A percentile compares a stretch with the other conserved stretches of the same genome.
Conservation (phyloP, 1,284 basidiomycete species). For the Ceratobasidium papillatum region DNA sequence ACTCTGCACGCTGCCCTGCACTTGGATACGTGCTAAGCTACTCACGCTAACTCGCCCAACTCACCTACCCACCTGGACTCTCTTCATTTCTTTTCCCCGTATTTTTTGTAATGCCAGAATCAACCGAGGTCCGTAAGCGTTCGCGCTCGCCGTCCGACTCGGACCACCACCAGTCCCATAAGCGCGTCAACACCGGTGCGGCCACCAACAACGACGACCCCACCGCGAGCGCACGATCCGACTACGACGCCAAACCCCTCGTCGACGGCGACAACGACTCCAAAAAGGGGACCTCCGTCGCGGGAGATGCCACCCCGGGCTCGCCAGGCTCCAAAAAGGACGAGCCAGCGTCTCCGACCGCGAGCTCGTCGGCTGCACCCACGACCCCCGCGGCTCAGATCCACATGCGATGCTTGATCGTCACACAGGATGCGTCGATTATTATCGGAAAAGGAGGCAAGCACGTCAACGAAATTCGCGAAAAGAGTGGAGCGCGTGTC, state of each 20-base stretch:
- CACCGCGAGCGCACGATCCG: slow-evolving; percentile 51
- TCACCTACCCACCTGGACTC: not conserved
- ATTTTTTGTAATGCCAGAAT: slow-evolving; percentile 38
- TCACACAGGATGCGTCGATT: slow-evolving; percentile 98
- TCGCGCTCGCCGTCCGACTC: slow-evolving; percentile 84
- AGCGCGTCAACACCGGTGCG: slow-evolving; percentile 79
- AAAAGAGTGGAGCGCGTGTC: slow-evolving; percentile 94
- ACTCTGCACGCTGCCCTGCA: slow-evolving; percentile 21
- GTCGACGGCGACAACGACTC: slow-evolving; percentile 50
- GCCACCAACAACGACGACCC: slow-evolving; percentile 64
- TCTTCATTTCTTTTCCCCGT: not conserved
- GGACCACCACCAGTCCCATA: slow-evolving; percentile 78
- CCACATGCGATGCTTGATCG: slow-evolving; percentile 95
- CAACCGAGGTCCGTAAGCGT: slow-evolving; percentile 60
- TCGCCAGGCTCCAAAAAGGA: slow-evolving; percentile 39
- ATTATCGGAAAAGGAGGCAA: slow-evolving; percentile 97
- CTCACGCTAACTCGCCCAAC: slow-evolving; percentile 37
- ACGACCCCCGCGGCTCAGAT: slow-evolving; percentile 61
- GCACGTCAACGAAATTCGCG: slow-evolving; percentile 98
- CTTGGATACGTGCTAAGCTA: slow-evolving; percentile 26
- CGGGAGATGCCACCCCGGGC: slow-evolving; percentile 28
- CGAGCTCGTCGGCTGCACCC: slow-evolving; percentile 58
- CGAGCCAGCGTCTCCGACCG: slow-evolving; percentile 42
- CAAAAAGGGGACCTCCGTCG: slow-evolving; percentile 51
- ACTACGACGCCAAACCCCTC: slow-evolving; percentile 42